A percentile compares a stretch with the other conserved stretches of the same genome.
Conservation (phyloP, 176 grass and related monocot genomes). For the Oryza australiensis region DNA sequence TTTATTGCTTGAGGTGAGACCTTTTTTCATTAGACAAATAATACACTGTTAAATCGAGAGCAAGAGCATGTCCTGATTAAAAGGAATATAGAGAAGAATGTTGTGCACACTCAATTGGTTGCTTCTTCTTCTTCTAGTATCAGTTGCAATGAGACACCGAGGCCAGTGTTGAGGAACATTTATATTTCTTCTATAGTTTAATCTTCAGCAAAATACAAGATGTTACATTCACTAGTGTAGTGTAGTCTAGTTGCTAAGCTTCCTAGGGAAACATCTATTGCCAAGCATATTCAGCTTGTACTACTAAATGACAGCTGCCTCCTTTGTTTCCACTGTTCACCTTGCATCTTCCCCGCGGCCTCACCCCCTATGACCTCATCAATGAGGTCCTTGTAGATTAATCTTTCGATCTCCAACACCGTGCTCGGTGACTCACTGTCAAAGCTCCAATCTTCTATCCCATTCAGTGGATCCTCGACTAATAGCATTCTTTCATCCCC, state of each 20-base stretch:
- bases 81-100: neutral
- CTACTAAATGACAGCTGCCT: conserved; percentile 60
- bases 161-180: conserved; percentile 27
- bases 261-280: conserved; percentile 39
- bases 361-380: conserved; percentile 53
- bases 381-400: conserved; percentile 75
- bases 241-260: conserved; percentile 25
- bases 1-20: conserved; percentile 13
- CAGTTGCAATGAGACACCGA: conserved; percentile 16
- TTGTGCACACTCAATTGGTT: conserved; percentile 11
- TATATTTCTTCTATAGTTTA: conserved; percentile 55
- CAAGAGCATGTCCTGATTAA: neutral
- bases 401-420: conserved; percentile 74
- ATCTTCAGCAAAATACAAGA: conserved; percentile 32
- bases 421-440: conserved; percentile 42
- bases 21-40: neutral
- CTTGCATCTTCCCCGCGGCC: conserved; percentile 33
- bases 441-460: conserved; percentile 57
- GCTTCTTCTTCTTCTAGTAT: conserved; percentile 30
- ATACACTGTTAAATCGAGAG: conserved; percentile 1
- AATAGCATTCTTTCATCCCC: conserved; percentile 38
- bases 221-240: conserved; percentile 42
- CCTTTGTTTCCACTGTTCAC: conserved; percentile 39
- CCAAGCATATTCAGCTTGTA: conserved; percentile 40
- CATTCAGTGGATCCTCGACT: conserved; percentile 42